phyloP scores from a whole-genome alignment of 208 protist genomes.

The Leishmania aethiopica region DNA sequence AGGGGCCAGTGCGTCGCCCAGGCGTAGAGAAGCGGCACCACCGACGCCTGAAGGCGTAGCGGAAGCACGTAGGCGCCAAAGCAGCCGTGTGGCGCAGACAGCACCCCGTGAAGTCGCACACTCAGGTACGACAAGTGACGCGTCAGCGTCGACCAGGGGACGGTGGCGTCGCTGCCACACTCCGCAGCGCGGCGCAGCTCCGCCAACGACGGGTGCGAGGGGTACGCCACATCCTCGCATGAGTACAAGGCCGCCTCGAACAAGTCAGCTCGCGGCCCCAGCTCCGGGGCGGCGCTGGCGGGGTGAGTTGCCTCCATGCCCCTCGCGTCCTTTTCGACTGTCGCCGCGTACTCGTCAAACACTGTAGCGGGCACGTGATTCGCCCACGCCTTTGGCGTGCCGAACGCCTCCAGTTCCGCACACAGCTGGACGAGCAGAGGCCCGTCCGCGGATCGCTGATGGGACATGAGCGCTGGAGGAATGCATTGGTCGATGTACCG shows the following conservation, averaged over 20 bases:
- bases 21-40: constrained; percentile 65
- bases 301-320: not conserved
- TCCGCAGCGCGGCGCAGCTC: not conserved
- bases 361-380: constrained; percentile 1
- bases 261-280: not conserved
- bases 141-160: constrained; percentile 22
- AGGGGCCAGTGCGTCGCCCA: constrained; percentile 70
- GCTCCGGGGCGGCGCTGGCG: not conserved
- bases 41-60: constrained; percentile 38
- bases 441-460: constrained; percentile 22
- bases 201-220: not conserved
- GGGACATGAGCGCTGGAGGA: constrained; percentile 13
- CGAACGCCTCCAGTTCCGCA: constrained; percentile 17
- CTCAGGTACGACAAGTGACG: constrained; percentile 19
- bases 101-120: constrained; percentile 14
- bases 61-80: constrained; percentile 35
- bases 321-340: not conserved
- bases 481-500: constrained; percentile 31
- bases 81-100: constrained; percentile 8
- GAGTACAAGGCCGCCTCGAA: constrained; percentile 5
- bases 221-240: constrained; percentile 12
- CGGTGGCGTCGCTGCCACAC: not conserved
- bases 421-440: constrained; percentile 16
- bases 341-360: constrained; percentile 5
- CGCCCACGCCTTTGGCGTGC: constrained; percentile 14